A percentile compares a stretch with the other conserved stretches of the same genome.
phyloP scores from a whole-genome alignment of 345 rosid species.

The Ailanthus altissimus region DNA sequence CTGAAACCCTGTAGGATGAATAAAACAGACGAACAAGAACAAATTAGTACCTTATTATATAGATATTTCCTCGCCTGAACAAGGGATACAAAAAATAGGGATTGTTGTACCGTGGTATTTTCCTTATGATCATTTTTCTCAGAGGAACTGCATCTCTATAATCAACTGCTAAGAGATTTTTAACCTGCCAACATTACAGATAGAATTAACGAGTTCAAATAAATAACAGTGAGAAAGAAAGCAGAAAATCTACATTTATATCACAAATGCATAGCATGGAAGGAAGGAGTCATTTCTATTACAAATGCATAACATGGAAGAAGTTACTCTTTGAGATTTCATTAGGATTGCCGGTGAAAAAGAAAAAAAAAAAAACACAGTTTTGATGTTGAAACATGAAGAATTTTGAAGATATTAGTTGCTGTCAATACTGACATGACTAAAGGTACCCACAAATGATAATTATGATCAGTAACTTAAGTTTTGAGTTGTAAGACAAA shows the following conservation, averaged over 20 bases:
- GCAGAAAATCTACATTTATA: background rate
- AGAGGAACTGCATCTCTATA: constrained; percentile 67
- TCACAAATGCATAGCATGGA: background rate
- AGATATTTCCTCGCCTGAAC: no score
- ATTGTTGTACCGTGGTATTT: constrained; percentile 72
- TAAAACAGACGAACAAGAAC: constrained; percentile 16
- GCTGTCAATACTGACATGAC: background rate
- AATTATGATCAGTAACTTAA: background rate
- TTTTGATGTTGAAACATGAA: background rate
- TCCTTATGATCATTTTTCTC: constrained; percentile 82
- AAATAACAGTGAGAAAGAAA: background rate
- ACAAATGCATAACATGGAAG: background rate
- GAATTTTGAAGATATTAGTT: constrained; percentile 4
- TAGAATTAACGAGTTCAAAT: constrained; percentile 7
- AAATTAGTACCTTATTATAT: constrained; percentile 1
- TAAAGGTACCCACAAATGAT: background rate
- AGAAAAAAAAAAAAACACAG: background rate
- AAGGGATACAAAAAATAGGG: background rate
- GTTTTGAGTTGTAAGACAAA: background rate
- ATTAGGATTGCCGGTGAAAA: background rate
- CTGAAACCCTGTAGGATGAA: constrained; percentile 64
- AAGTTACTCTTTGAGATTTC: background rate
- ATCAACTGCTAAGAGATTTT: constrained; percentile 87
- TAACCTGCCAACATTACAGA: constrained; percentile 53
- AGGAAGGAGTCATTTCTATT: constrained; percentile 6